Percentiles rank a stretch among this genome's conserved stretches.
These are phyloP conservation scores for Luzula sylvatica DNA, from an alignment of 176 grass and related monocot species.

Conservation along the genomic window DNA sequence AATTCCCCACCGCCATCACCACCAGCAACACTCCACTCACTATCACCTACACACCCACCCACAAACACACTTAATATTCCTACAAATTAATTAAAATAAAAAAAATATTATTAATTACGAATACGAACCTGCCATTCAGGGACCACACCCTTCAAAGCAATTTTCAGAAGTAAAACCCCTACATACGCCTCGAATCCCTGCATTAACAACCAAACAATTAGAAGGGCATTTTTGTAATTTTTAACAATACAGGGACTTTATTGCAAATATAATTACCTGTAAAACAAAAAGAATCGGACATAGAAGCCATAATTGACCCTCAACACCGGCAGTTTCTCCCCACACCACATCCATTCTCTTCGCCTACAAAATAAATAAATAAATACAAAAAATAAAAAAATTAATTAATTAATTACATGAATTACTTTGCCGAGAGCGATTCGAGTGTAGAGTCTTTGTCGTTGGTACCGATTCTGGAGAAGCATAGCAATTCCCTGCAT, in stretches of 20 bases:
- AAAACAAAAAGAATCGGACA: conserved; percentile 82
- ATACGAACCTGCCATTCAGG: conserved; percentile 86
- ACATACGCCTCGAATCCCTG: conserved; percentile 94
- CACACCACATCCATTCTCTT: conserved; percentile 99
- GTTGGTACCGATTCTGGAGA: conserved; percentile 96
- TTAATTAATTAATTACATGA: neutral
- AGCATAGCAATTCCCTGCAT: conserved; percentile 99
- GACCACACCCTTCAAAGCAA: conserved; percentile 43
- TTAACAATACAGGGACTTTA: neutral
- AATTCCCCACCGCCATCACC: conserved; percentile 89
- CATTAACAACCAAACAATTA: neutral
- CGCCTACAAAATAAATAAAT: conserved; percentile 38
- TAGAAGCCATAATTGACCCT: conserved; percentile 86
- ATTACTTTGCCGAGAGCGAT: conserved; percentile 96
- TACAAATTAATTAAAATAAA: no score
- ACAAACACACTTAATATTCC: no score
- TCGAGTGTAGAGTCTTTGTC: conserved; percentile 92
- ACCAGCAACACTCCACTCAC: conserved; percentile 75
- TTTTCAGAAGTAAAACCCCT: conserved; percentile 68
- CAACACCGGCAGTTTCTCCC: conserved; percentile 98
- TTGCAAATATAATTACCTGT: conserved; percentile 44
- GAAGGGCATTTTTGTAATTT: neutral
- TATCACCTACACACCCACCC: conserved; percentile 40
- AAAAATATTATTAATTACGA: no score
- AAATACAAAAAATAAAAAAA: conserved; percentile 1